Base-by-base conservation (phyloP, 306 rosid genomes). In the Glycyrrhiza uralensis region DNA sequence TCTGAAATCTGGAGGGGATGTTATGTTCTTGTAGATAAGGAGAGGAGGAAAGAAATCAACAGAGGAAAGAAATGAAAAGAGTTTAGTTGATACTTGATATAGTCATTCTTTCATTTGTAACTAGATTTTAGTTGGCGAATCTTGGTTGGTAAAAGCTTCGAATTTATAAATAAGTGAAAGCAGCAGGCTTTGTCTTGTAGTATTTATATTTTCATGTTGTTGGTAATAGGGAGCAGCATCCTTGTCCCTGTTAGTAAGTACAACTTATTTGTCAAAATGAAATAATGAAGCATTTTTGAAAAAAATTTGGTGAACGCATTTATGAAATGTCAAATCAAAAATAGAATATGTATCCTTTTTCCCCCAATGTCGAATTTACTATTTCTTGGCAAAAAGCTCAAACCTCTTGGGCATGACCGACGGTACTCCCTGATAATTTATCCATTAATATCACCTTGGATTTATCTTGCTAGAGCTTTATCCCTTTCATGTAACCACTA, bases 91-190 rank as follows among this genome's bases (percentile, higher is more conserved):
- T 74, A 61, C 65, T 73, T 81, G 78, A 76, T 71, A 83, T 50
- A 82, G 82, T 84, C 76, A 92, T 87, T 92, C 85, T 84, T 92
- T 89, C 72, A 85, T 75, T 85, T 85, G 85, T 87, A 72, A 58
- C 47, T 74, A 81, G 68, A 60, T 65, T 50, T 47, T 72, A 38
- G 85, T 35, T 59, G 52, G 62, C 71, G 28, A 38, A 67, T 69
- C 46, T 58, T 64, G 52, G 75, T 79, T 50, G 63, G 80, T 61
- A 56, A 77, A n/a, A 82, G 78, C 35, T 19, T 72, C 65, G 19
- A 65, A 79, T 65, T 71, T 71, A 76, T 41, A 70, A 1, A 76
- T 22, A 47, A 71, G 58, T 19, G 9, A 1, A 41, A 56, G 72
- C n/a, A n/a, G n/a, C n/a, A n/a, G n/a, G n/a, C n/a, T n/a, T n/a